Base-by-base conservation (phyloP, 1,284 basidiomycete species). In the Caloboletus inedulis region DNA sequence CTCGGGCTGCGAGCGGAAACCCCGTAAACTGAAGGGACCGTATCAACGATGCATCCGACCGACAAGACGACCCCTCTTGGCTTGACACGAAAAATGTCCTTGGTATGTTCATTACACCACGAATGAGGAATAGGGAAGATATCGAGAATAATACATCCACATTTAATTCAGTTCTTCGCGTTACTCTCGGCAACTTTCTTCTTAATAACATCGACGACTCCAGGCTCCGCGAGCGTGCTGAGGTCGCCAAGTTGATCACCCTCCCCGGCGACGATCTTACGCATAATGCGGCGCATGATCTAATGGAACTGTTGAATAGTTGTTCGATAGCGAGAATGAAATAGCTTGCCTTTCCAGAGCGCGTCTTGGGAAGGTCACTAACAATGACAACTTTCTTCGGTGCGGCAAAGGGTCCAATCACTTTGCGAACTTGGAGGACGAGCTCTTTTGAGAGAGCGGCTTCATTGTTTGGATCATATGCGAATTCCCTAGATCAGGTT, bases 221-320 rank as follows among this genome's bases (percentile, higher is more conserved):
- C 70, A 7, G 91, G 91, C 59, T 98, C 92, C 14, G 91, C 93
- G 47, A 97, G 79, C 12, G 94, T 94, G 59, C 87, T 91, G 34
- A 97, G 77, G 74, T 99, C 96, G 46, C 91, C 91, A 40, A 99
- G 83, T 71, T 94, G 89, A 72, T 98, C 94, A 19, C 84, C 91
- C 69, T 98, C 94, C 44, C 92, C 90, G 3, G 91, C 88, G 42
- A 93, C 89, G 67, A 98, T 91, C 84, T 99, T 98, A 65, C 96
- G 84, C 78, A 98, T 82, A 56, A 97, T 89, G 49, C 96, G 83
- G 52, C 94, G 84, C 87, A 98, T 94, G 71, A 94, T 91, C 89
- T 88, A 55, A 27, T 39, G 3, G 29, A 14, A 34, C 16, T 3
- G 36, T 48, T 49, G n/a, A 29, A 37, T 13, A 33, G 13, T 19